A percentile compares a stretch with the other conserved stretches of the same genome.
Evolutionary conservation across 2,329 filamentous ascomycete genomes (phyloP).

Genomic region (Fusarium tricinctum): DNA sequence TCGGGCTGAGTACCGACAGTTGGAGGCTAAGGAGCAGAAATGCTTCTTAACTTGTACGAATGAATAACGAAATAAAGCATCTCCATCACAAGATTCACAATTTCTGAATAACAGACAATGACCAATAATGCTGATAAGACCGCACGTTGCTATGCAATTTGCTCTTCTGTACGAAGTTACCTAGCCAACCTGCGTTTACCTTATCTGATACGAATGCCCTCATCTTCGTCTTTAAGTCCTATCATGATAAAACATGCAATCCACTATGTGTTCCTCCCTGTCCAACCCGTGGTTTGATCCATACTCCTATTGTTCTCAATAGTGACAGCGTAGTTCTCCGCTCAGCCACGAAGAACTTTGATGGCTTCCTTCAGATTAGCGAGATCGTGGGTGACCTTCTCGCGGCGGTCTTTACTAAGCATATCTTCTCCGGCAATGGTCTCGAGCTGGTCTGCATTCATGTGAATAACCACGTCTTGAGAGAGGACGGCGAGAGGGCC

Average conservation of each 20-base stretch:
- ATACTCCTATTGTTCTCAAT: background rate
- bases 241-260: no score
- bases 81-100: constrained; percentile 7
- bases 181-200: background rate
- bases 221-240: no score
- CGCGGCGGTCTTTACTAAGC: constrained; percentile 56
- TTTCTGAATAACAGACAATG: background rate
- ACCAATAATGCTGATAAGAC: background rate
- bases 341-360: constrained; percentile 42
- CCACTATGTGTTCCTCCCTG: no score
- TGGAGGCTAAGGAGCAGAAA: constrained; percentile 13
- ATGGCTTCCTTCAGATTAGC: constrained; percentile 58
- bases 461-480: constrained; percentile 62
- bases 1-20: constrained; percentile 30
- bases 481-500: constrained; percentile 69
- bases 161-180: background rate
- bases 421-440: constrained; percentile 71
- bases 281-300: no score
- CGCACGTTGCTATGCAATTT: background rate
- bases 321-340: no score
- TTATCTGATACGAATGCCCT: no score
- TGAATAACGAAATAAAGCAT: constrained; percentile 39
- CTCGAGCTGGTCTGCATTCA: constrained; percentile 65
- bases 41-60: constrained; percentile 39
- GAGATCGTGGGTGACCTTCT: constrained; percentile 61